Evolutionary conservation across 2,329 filamentous ascomycete species (phyloP), one percentile per base, ranked within the genome.

Genomic region (Botryotinia convoluta): DNA sequence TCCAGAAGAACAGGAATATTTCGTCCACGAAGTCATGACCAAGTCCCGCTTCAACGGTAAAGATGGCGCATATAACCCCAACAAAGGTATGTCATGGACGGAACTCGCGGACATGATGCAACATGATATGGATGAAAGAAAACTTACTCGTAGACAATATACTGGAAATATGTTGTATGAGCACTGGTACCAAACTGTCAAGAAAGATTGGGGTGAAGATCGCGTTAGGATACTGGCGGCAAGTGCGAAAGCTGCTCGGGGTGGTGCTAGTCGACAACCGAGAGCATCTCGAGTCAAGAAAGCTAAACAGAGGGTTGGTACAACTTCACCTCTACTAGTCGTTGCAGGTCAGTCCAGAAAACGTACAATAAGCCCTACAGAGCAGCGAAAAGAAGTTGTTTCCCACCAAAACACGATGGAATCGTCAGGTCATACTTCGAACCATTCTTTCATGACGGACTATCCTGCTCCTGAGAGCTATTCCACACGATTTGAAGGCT

Each of bases 141-240:
- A 64, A 5, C 3, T 68, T 6, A 35, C 29, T 16, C 62, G 71
- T 35, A 69, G 73, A 32, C 12, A 22, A 16, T 74, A 75, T 39
- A 73, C 59, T 18, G 37, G 12, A 10, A 64, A 61, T 7, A 65
- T 73, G 39, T 37, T 76, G 1, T 76, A 74, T 37, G 74, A 75
- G 62, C 74, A 74, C 48, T 76, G 48, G 32, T 75, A 74, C 20
- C 74, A 76, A 26, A 74, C 73, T 44, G 72, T 75, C 39, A 44
- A 29, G 18, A 42, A 44, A 9, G 6, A 18, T n/a, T 72, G 70
- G 69, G 61, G 29, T 0, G 45, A 26, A 0, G 22, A 18, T 51
- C 29, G 42, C 2, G 20, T 9, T 1, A 51, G 9, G 37, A 44
- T 29, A 32, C 3, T 42, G 4, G n/a, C 22, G 4, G 44, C 12